Conservation (phyloP, 495 filamentous ascomycete species). For the Thozetella sp. region DNA sequence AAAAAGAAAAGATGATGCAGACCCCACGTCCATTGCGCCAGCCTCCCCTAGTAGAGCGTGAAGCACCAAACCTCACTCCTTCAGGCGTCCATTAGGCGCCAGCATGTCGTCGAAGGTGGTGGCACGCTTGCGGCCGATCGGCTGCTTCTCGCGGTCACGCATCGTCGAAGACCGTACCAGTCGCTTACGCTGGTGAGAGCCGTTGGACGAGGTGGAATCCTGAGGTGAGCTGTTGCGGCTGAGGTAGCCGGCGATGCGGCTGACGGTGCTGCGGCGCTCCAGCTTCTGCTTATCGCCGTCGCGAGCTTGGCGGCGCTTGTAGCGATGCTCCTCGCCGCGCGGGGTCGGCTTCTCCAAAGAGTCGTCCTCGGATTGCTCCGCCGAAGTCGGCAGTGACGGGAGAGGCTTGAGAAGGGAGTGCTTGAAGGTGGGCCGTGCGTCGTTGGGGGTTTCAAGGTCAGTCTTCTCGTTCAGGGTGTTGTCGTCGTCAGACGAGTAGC, state of each 20-base stretch:
- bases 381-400: background rate
- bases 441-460: background rate
- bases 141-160: background rate
- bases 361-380: too few species aligned
- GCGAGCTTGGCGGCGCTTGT: background rate
- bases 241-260: background rate
- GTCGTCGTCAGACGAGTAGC: background rate
- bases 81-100: background rate
- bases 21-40: background rate
- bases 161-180: background rate
- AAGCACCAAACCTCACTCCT: background rate
- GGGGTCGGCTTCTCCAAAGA: background rate
- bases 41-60: background rate
- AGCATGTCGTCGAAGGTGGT: background rate
- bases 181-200: too few species aligned
- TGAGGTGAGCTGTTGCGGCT: background rate
- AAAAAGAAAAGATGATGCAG: background rate
- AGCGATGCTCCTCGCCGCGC: background rate
- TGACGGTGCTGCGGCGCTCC: background rate
- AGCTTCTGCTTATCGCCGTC: background rate
- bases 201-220: background rate
- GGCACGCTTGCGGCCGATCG: background rate
- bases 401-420: background rate
- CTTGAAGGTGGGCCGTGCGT: background rate
- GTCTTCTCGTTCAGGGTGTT: background rate